phyloP scores from a whole-genome alignment of 1,284 basidiomycete genomes.

The Vanrija sp. region DNA sequence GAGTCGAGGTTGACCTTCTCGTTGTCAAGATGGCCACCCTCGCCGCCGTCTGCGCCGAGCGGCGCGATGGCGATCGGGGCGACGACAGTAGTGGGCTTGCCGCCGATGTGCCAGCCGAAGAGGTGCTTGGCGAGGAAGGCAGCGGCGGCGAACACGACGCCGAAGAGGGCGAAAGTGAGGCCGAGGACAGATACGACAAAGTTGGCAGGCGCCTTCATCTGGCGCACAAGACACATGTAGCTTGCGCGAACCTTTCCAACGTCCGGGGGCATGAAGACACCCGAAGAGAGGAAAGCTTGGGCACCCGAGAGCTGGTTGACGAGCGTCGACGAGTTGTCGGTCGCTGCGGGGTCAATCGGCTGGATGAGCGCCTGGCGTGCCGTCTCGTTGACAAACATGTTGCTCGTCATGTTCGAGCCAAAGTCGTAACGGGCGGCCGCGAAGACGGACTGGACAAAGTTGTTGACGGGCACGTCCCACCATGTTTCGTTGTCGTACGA shows the following conservation, averaged over 20 bases:
- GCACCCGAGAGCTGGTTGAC: slow-evolving; percentile 12
- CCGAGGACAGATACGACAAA: slow-evolving; percentile 16
- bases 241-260: slow-evolving; percentile 14
- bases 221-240: slow-evolving; percentile 15
- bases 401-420: slow-evolving; percentile 18
- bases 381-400: slow-evolving; percentile 12
- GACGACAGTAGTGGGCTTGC: background rate
- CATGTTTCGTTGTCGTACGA: background rate
- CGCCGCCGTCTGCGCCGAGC: background rate
- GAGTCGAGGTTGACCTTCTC: background rate
- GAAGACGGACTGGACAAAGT: slow-evolving; percentile 16
- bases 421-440: slow-evolving; percentile 20
- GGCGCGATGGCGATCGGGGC: background rate
- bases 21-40: background rate
- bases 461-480: slow-evolving; percentile 12
- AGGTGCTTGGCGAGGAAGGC: slow-evolving; percentile 11
- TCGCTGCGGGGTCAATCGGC: background rate
- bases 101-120: slow-evolving; percentile 6
- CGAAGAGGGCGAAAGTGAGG: slow-evolving; percentile 16
- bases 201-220: slow-evolving; percentile 14
- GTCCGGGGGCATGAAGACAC: slow-evolving; percentile 4
- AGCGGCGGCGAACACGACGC: slow-evolving; percentile 11
- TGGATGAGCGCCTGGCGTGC: slow-evolving; percentile 2
- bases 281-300: slow-evolving; percentile 3
- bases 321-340: slow-evolving; percentile 7